Conservation (phyloP, 1,284 basidiomycete species). For the Coniophora puteana region DNA sequence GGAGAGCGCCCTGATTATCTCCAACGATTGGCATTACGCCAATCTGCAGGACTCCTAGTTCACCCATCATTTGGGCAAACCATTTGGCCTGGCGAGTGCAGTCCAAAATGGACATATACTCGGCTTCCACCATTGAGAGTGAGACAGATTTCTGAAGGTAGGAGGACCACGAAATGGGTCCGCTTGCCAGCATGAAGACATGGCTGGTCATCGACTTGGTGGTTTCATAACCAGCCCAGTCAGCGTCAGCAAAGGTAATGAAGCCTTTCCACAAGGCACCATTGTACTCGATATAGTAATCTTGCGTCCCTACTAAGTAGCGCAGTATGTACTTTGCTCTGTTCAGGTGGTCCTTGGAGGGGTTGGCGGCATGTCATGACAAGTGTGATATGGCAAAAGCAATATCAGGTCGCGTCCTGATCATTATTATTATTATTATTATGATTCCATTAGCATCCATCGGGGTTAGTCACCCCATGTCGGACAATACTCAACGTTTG, state of each 20-base stretch:
- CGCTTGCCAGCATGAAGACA: constrained; percentile 17
- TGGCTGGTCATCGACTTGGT: constrained; percentile 22
- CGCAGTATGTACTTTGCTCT: constrained; percentile 15
- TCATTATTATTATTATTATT: no score
- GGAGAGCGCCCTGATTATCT: constrained; percentile 35
- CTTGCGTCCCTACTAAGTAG: constrained; percentile 20
- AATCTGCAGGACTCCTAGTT: constrained; percentile 15
- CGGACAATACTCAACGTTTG: no score
- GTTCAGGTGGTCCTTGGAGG: background rate
- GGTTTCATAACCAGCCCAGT: constrained; percentile 28
- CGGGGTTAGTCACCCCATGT: no score
- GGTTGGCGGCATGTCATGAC: background rate
- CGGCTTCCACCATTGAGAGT: constrained; percentile 29
- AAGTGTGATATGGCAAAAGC: constrained; percentile 7
- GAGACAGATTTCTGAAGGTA: constrained; percentile 23
- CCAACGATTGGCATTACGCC: constrained; percentile 16
- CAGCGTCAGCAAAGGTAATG: constrained; percentile 18
- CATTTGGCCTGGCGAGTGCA: constrained; percentile 20
- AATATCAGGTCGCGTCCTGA: background rate
- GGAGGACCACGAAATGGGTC: constrained; percentile 20
- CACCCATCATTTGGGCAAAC: constrained; percentile 17
- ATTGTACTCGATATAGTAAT: constrained; percentile 20
- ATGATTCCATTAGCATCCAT: no score
- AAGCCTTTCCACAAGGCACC: constrained; percentile 14
- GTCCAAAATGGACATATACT: constrained; percentile 28